A percentile compares a stretch with the other conserved stretches of the same genome.
Evolutionary conservation across 2,329 filamentous ascomycete species (phyloP).

Genomic region (Endothia cerciana): DNA sequence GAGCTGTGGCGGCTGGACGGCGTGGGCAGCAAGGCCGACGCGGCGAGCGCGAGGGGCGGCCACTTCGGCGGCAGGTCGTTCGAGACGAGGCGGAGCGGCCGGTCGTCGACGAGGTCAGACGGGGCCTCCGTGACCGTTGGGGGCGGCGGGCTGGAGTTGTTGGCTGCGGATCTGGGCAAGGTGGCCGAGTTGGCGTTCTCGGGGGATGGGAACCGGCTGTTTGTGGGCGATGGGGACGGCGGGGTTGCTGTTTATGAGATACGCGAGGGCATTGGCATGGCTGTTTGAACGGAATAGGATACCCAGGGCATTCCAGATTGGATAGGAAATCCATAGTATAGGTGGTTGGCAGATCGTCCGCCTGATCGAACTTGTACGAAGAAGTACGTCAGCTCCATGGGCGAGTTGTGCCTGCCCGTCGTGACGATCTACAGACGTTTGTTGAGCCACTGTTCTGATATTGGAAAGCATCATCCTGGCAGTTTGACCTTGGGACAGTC

Average conservation of each 20-base stretch:
- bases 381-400: neutral
- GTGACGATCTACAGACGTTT: neutral
- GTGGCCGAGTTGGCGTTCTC: constrained; percentile 46
- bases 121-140: neutral
- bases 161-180: constrained; percentile 37
- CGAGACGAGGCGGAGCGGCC: constrained; percentile 16
- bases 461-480: neutral
- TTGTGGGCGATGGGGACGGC: constrained; percentile 42
- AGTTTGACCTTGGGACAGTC: too few relatives aligned
- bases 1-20: constrained; percentile 45
- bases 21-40: constrained; percentile 25
- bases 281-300: constrained; percentile 18
- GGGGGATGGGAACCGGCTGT: constrained; percentile 41
- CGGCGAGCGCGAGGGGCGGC: constrained; percentile 1
- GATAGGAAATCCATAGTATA: neutral
- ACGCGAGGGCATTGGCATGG: constrained; percentile 32
- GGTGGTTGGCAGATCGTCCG: too few relatives aligned
- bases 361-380: neutral
- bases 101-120: constrained; percentile 13
- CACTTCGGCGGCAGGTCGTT: constrained; percentile 16
- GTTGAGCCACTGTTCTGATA: too few relatives aligned
- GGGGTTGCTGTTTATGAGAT: constrained; percentile 44
- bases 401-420: neutral
- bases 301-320: constrained; percentile 5
- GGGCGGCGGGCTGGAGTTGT: constrained; percentile 18